Conservation (phyloP, 1,284 basidiomycete genomes). For the Trametes sp. region DNA sequence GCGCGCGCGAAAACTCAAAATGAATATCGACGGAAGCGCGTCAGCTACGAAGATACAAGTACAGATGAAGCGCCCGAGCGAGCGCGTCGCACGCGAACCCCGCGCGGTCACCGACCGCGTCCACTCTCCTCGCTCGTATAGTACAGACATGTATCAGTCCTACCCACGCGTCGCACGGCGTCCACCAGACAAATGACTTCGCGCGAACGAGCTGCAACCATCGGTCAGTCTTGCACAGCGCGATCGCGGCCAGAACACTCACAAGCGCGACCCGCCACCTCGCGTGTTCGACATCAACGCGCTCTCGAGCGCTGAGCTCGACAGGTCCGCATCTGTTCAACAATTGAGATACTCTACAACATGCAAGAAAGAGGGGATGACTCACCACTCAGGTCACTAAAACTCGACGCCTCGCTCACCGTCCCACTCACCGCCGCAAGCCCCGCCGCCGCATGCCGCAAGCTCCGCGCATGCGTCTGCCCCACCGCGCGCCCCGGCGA, state of each 20-base stretch:
- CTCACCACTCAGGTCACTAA: constrained; percentile 83
- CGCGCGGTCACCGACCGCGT: background rate
- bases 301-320: constrained; percentile 77
- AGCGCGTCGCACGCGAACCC: too few relatives aligned
- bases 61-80: background rate
- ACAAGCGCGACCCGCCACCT: constrained; percentile 33
- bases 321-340: constrained; percentile 67
- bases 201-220: constrained; percentile 32
- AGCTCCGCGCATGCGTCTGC: constrained; percentile 44
- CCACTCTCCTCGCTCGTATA: background rate
- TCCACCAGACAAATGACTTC: constrained; percentile 29
- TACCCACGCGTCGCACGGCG: constrained; percentile 26
- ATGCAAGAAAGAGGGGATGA: constrained; percentile 4
- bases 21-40: too few relatives aligned
- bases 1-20: too few relatives aligned
- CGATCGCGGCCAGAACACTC: constrained; percentile 12
- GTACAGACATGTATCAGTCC: background rate
- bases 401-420: constrained; percentile 78
- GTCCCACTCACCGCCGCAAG: constrained; percentile 44
- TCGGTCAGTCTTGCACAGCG: background rate
- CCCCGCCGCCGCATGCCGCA: constrained; percentile 52
- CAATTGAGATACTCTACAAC: background rate
- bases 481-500: constrained; percentile 59
- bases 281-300: constrained; percentile 70
- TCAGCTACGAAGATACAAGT: background rate